These are phyloP conservation scores for Pythium biforme DNA, from an alignment of 352 stramenopile genomes.

Conservation along the genomic window DNA sequence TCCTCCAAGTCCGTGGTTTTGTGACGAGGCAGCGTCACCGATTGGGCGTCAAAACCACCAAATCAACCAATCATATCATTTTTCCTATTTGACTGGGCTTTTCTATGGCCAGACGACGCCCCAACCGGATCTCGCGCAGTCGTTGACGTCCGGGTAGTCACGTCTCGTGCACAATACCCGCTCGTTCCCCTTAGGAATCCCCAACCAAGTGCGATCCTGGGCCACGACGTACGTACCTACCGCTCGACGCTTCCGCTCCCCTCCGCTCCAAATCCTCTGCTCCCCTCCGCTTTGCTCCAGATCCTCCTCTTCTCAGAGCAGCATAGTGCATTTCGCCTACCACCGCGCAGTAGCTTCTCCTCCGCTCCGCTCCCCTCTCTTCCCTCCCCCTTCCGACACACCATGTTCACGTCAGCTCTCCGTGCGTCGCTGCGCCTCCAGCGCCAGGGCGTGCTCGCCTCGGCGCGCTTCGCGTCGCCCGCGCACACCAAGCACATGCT, in stretches of 20 bases:
- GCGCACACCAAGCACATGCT: conserved; percentile 37
- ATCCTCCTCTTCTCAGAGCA: no score
- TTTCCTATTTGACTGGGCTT: conserved; percentile 1
- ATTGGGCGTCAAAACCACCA: conserved; percentile 13
- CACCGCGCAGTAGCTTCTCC: conserved; percentile 16
- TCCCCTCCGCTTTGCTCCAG: no score
- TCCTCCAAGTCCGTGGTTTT: conserved; percentile 17
- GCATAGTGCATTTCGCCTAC: conserved; percentile 31
- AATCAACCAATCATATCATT: conserved; percentile 19
- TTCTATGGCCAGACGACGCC: conserved; percentile 17
- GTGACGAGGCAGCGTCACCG: conserved; percentile 20
- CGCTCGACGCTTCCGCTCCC: not conserved
- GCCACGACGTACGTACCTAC: conserved; percentile 5
- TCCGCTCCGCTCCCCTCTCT: not conserved
- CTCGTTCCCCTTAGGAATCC: no score
- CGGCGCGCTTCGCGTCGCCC: conserved; percentile 27
- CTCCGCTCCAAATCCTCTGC: not conserved
- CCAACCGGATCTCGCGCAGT: conserved; percentile 13
- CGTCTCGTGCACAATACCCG: conserved; percentile 11
- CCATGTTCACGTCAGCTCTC: conserved; percentile 62
- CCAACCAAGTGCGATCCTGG: not conserved
- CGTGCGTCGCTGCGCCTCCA: conserved; percentile 56
- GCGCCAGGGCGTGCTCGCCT: conserved; percentile 40
- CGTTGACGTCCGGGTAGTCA: conserved; percentile 24
- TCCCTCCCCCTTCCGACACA: conserved; percentile 4